Evolutionary conservation across 1,284 basidiomycete species (phyloP), one percentile per base, ranked within the genome.

Genomic region (Phlebopus sp.): DNA sequence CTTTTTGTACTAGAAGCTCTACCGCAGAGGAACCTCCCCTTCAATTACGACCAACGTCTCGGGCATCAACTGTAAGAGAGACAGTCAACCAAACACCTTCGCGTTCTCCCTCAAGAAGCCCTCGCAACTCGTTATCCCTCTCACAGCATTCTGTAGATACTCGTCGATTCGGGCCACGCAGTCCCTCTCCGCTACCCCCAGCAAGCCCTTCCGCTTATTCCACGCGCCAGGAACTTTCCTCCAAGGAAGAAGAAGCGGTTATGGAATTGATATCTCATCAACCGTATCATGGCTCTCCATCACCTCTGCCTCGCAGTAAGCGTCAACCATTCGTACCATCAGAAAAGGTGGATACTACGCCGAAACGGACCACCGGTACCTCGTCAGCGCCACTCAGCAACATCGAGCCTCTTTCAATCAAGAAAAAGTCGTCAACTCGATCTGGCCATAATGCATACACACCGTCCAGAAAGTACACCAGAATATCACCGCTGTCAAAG

Each of bases 341-440:
- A 15, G 69, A 62, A 38, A 78, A 77, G 58, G 67, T 63, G 11
- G 77, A 81, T 35, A 62, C 69, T 25, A 79, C 75, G 0, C 78
- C 79, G 6, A 81, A 72, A 56, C 61, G 59, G 18, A 55, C 57
- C 37, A 59, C 61, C 23, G 57, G 62, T 25, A 46, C 59, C 15
- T 46, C 60, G 18, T 38, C 48, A 23, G 47, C 19, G 29, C 57
- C 45, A 45, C 57, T 56, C 46, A 58, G 48, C 46, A 59, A 56
- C 23, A 64, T 88, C 23, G 86, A 87, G 58, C 88, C 88, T 8
- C 69, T 91, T 47, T 84, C 82, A 1, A 90, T 91, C 61, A 88
- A 84, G 72, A 90, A 91, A 71, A 90, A 88, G 66, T 70, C 76
- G 3, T 85, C 84, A 4, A 70, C 64, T 32, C 75, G 77, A 35